These are phyloP conservation scores for Botrytis hyacinthi DNA, from an alignment of 2,329 filamentous ascomycete species.

Conservation along the genomic window DNA sequence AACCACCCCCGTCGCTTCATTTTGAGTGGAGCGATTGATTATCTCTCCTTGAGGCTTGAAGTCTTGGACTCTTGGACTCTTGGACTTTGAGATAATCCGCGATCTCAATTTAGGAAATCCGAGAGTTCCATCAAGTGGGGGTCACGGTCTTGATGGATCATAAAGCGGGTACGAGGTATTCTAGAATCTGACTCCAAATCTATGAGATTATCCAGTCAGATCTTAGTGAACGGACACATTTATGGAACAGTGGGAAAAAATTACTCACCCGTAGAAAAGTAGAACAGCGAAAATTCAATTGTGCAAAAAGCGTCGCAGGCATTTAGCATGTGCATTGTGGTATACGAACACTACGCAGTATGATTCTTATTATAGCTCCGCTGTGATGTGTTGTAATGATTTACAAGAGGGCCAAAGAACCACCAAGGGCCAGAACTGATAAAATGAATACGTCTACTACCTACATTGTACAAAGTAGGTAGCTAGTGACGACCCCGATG, in stretches of 20 bases:
- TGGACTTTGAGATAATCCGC: not conserved
- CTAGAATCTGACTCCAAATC: conserved; percentile 13
- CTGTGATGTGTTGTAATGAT: conserved; percentile 7
- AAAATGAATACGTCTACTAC: not conserved
- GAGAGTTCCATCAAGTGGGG: conserved; percentile 1
- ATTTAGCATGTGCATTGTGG: not conserved
- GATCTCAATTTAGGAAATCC: not conserved
- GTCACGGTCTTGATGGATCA: not conserved
- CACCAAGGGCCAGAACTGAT: not conserved
- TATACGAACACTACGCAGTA: not conserved
- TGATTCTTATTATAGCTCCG: not conserved
- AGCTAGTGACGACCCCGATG: not conserved
- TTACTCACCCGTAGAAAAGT: not conserved
- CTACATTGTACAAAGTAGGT: too few species aligned
- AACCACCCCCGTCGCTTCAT: not conserved
- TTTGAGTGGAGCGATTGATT: not conserved
- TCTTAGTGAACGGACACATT: not conserved
- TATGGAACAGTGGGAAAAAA: not conserved
- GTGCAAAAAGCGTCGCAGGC: not conserved
- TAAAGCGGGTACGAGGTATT: conserved; percentile 9
- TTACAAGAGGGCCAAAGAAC: not conserved
- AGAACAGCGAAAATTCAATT: not conserved
- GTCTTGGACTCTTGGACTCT: not conserved
- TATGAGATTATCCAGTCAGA: not conserved
- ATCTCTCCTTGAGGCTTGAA: not conserved